phyloP scores from a whole-genome alignment of 2,329 filamentous ascomycete genomes.

The Epichloe hybrida region DNA sequence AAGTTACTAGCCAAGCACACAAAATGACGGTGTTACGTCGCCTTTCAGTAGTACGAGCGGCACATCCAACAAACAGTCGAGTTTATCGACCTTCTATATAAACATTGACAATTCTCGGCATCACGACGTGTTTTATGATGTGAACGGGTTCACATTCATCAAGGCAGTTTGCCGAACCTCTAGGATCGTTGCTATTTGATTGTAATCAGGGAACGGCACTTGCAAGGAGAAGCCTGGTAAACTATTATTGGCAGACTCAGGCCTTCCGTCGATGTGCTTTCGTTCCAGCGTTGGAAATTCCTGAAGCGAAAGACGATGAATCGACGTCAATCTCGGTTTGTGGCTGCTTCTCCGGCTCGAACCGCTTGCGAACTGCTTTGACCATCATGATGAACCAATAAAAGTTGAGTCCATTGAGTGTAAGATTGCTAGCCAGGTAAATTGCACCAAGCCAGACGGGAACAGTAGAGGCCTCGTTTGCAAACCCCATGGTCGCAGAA shows the following conservation, averaged over 20 bases:
- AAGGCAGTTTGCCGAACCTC: not conserved
- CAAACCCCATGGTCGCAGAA: constrained; percentile 27
- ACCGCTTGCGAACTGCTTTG: constrained; percentile 61
- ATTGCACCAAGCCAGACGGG: constrained; percentile 56
- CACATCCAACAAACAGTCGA: not conserved
- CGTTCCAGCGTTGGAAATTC: constrained; percentile 7
- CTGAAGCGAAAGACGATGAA: constrained; percentile 17
- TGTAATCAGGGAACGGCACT: not conserved
- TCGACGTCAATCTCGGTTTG: constrained; percentile 18
- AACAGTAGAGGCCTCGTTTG: constrained; percentile 34
- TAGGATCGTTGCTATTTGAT: not conserved
- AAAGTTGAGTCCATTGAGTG: constrained; percentile 64
- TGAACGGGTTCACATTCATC: not conserved
- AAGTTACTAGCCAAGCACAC: not conserved
- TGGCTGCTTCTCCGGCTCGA: constrained; percentile 35
- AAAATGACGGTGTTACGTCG: too few relatives aligned
- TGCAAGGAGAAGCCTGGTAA: not conserved
- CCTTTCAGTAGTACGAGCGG: not conserved
- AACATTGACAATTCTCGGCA: not conserved
- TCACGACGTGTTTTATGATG: not conserved
- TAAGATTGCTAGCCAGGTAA: constrained; percentile 58
- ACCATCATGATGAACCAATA: constrained; percentile 88
- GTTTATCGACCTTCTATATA: not conserved
- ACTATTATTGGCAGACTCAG: constrained; percentile 5
- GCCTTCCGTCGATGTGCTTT: constrained; percentile 18